Base-by-base conservation (phyloP, 495 filamentous ascomycete genomes). In the Pseudoneurospora amorphoporcata region DNA sequence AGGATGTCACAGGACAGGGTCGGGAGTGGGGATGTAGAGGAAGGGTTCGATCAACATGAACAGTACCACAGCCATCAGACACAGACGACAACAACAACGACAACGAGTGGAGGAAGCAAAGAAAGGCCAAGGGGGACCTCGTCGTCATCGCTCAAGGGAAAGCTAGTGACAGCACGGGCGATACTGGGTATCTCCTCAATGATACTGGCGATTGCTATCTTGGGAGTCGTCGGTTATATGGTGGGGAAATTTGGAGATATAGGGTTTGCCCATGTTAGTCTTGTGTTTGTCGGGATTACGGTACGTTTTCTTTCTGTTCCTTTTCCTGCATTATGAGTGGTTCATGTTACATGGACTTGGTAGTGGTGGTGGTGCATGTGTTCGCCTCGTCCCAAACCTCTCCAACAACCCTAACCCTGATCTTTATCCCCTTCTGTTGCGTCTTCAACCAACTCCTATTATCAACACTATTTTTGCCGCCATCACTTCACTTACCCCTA, bases 171-270 rank as follows among this genome's bases (percentile, higher is more conserved):
- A 2, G 71, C 76, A 17, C 71, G 71, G 3, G 68, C 72, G 1
- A 69, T 76, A 58, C 29, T 77, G 7, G 73, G 71, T 10, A 32
- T 68, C 0, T 69, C 73, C 3, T 70, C 75, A 1, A 53, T 70
- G n/a, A 42, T 75, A 58, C 37, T 77, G 14, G 74, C 76, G 14
- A 5, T 77, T 12, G 75, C 75, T 5, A 61, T 74, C 40, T 19
- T 77, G 14, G 75, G 72, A 3, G 23, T 77, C 17, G 71, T 75
- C 41, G 73, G 74, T 68, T 75, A 76, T 69, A 74, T 77, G 72
- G 68, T 70, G 17, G 71, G 72, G 9, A 71, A 40, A 37, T 77
- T 75, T 61, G 75, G 71, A 35, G 70, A 74, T 14, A 68, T 39
- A 32, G 70, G 71, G 38, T 70, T 77, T 9, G 73, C 76, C 2